Conservation (phyloP, 2,329 filamentous ascomycete genomes). For the Colletotrichum magnum region DNA sequence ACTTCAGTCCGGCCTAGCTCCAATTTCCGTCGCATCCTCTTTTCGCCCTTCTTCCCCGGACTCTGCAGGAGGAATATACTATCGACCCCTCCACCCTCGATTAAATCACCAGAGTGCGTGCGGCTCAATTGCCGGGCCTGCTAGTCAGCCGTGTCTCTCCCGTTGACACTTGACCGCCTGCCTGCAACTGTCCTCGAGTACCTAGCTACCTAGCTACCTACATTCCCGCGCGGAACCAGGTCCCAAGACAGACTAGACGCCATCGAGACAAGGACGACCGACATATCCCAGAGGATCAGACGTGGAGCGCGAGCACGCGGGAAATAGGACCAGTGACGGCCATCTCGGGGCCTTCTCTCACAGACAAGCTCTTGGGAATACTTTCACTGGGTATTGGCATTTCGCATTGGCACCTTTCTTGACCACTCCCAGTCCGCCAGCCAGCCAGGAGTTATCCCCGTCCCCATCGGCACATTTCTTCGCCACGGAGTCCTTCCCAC, state of each 20-base stretch:
- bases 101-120: conserved; percentile 28
- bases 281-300: neutral
- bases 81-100: neutral
- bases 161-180: conserved; percentile 7
- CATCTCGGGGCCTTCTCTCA: neutral
- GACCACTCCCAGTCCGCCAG: neutral
- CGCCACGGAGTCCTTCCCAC: conserved; percentile 18
- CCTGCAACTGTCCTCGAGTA: conserved; percentile 4
- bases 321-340: conserved; percentile 3
- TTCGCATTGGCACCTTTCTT: conserved; percentile 18
- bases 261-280: conserved; percentile 24
- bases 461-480: conserved; percentile 22
- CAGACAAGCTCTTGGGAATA: conserved; percentile 26
- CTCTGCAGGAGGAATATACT: conserved; percentile 23
- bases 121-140: conserved; percentile 28
- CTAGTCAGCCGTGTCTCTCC: conserved; percentile 17
- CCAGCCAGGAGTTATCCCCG: conserved; percentile 9
- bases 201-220: neutral
- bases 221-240: neutral
- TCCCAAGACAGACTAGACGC: conserved; percentile 31
- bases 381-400: conserved; percentile 16
- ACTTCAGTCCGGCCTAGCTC: conserved; percentile 19
- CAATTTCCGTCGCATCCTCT: conserved; percentile 24
- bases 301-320: conserved; percentile 1
- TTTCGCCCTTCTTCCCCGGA: conserved; percentile 29